phyloP scores from a whole-genome alignment of 192 early-diverging fungal genomes.

The Backusella tarrabulga region DNA sequence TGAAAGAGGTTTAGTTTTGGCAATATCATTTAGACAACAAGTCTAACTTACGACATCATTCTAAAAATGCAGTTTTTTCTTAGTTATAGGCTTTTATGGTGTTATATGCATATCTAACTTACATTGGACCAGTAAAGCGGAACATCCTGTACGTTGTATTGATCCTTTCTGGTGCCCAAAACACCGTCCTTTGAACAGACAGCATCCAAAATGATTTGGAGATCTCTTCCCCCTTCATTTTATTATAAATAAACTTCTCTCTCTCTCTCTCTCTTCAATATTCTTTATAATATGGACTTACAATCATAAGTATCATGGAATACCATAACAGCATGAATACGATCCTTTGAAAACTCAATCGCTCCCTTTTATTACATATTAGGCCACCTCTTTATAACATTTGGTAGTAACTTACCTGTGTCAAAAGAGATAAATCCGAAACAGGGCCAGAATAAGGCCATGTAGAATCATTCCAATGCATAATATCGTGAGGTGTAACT shows the following conservation, averaged over 20 bases:
- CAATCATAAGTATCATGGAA: constrained; percentile 88
- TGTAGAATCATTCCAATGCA: constrained; percentile 56
- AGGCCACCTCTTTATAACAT: background rate
- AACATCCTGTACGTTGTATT: constrained; percentile 45
- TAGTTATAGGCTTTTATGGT: background rate
- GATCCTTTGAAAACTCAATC: constrained; percentile 42
- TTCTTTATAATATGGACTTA: constrained; percentile 7
- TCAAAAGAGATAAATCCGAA: constrained; percentile 5
- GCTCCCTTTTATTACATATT: background rate
- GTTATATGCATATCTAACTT: constrained; percentile 11
- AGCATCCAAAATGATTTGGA: constrained; percentile 78
- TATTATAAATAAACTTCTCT: background rate
- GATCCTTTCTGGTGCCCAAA: constrained; percentile 50
- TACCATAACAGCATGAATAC: constrained; percentile 71
- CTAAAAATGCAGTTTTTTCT: background rate
- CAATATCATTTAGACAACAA: background rate
- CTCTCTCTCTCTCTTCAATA: no score
- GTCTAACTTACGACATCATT: constrained; percentile 28
- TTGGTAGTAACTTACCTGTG: constrained; percentile 13
- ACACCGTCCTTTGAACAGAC: constrained; percentile 58
- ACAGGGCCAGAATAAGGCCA: constrained; percentile 63
- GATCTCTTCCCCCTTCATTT: constrained; percentile 72
- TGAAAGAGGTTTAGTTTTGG: background rate
- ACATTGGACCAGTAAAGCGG: constrained; percentile 82
- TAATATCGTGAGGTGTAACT: constrained; percentile 66